Evolutionary conservation across 2,329 filamentous ascomycete genomes (phyloP).

Genomic region (Nigrospora oryzae): DNA sequence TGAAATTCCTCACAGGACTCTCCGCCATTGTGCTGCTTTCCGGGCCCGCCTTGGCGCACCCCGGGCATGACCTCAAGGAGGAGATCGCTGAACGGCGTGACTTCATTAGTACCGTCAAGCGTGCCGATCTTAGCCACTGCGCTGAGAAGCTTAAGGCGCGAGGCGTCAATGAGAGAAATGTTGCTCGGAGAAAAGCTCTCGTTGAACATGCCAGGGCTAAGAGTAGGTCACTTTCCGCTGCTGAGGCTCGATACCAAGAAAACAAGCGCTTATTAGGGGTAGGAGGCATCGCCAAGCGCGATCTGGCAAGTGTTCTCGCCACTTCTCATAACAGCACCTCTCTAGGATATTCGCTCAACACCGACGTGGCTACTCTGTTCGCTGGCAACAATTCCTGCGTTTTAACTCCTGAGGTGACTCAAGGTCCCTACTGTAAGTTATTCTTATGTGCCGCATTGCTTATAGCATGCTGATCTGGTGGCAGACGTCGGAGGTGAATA

Average conservation of each 20-base stretch:
- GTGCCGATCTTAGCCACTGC: constrained; percentile 37
- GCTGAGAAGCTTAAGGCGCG: constrained; percentile 34
- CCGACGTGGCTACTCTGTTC: constrained; percentile 22
- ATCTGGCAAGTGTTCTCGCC: constrained; percentile 21
- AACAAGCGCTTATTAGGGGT: background rate
- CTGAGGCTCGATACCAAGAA: no score
- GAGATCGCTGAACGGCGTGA: constrained; percentile 41
- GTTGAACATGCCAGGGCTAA: background rate
- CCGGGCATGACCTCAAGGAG: constrained; percentile 37
- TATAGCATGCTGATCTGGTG: background rate
- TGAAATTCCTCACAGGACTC: background rate
- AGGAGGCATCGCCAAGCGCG: constrained; percentile 18
- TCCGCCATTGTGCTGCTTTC: background rate
- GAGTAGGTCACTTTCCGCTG: background rate
- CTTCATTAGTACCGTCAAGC: constrained; percentile 30
- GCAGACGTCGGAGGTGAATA: constrained; percentile 29
- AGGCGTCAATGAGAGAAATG: constrained; percentile 32
- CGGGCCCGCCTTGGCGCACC: constrained; percentile 25
- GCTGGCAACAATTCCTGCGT: constrained; percentile 31
- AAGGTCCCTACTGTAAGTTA: constrained; percentile 33
- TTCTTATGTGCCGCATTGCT: constrained; percentile 6
- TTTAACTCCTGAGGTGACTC: constrained; percentile 34
- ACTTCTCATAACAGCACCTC: constrained; percentile 25
- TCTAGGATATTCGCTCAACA: constrained; percentile 18
- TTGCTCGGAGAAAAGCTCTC: constrained; percentile 27